Conservation (phyloP, 306 rosid genomes). For the Cicer cuneatum region DNA sequence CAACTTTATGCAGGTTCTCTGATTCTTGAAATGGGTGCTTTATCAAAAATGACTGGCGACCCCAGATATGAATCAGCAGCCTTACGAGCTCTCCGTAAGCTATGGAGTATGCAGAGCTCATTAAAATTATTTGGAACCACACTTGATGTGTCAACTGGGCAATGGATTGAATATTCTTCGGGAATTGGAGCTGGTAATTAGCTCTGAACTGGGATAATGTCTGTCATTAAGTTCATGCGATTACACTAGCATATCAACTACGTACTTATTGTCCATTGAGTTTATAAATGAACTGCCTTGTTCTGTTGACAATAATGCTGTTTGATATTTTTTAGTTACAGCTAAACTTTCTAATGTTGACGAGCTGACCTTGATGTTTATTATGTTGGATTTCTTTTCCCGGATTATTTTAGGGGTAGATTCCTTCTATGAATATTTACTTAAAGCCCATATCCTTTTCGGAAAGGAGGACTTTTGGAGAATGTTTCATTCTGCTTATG, state of each 20-base stretch:
- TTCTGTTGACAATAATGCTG: conserved; percentile 19
- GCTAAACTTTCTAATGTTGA: conserved; percentile 36
- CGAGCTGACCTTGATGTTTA: conserved; percentile 45
- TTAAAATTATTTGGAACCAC: conserved; percentile 93
- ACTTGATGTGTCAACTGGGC: conserved; percentile 80
- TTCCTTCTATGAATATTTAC: conserved; percentile 95
- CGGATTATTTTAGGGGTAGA: conserved; percentile 81
- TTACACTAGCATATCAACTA: conserved; percentile 26
- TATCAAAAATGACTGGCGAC: conserved; percentile 89
- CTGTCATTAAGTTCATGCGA: conserved; percentile 21
- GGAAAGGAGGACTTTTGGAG: conserved; percentile 64
- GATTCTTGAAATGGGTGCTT: conserved; percentile 99
- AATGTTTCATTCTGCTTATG: conserved; percentile 62
- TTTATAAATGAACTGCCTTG: conserved; percentile 28
- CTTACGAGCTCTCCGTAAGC: conserved; percentile 82
- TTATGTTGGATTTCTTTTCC: conserved; percentile 47
- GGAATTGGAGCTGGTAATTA: conserved; percentile 96
- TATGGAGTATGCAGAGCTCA: conserved; percentile 95
- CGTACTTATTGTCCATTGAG: conserved; percentile 31
- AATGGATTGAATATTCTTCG: conserved; percentile 89
- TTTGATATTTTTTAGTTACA: conserved; percentile 23
- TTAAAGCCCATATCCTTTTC: conserved; percentile 82
- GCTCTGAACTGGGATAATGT: conserved; percentile 22
- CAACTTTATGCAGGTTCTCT: conserved; percentile 72
- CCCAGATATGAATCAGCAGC: conserved; percentile 83